phyloP scores from a whole-genome alignment of 352 stramenopile genomes.

The Phytophthora idaei region DNA sequence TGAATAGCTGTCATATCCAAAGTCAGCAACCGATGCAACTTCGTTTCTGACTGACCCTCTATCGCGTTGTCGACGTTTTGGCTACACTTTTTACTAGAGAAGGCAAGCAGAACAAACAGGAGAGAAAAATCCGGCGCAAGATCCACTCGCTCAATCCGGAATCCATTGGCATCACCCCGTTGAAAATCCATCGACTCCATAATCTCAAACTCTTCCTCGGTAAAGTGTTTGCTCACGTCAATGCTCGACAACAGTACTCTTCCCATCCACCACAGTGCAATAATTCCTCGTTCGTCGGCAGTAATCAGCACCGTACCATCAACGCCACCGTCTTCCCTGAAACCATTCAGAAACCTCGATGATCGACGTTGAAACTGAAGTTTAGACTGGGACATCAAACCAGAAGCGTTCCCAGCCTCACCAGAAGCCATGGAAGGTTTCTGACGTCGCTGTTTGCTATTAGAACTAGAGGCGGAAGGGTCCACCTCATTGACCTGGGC shows the following conservation, averaged over 20 bases:
- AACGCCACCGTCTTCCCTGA: neutral
- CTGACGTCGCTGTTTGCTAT: slow-evolving; percentile 8
- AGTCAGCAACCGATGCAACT: slow-evolving; percentile 43
- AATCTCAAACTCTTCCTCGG: slow-evolving; percentile 20
- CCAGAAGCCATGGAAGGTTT: slow-evolving; percentile 1
- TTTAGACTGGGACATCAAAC: slow-evolving; percentile 23
- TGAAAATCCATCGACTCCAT: slow-evolving; percentile 21
- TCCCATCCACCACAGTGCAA: slow-evolving; percentile 72
- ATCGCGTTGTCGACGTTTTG: neutral
- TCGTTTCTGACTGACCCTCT: slow-evolving; percentile 1
- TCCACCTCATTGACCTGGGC: slow-evolving; percentile 9
- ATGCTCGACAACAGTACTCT: slow-evolving; percentile 55
- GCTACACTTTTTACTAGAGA: slow-evolving; percentile 2
- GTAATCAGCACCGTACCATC: slow-evolving; percentile 55
- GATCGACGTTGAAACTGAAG: slow-evolving; percentile 43
- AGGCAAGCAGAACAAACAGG: slow-evolving; percentile 43
- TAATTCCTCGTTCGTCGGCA: slow-evolving; percentile 40
- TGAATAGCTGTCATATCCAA: slow-evolving; percentile 44
- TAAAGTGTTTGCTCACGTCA: slow-evolving; percentile 40
- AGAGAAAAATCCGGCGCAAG: slow-evolving; percentile 44
- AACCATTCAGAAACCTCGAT: slow-evolving; percentile 34
- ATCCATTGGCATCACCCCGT: neutral
- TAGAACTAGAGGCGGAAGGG: neutral
- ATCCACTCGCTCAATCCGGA: slow-evolving; percentile 44
- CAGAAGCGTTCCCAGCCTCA: slow-evolving; percentile 4